Percentiles rank a stretch among this genome's conserved stretches.
phyloP scores from a whole-genome alignment of 805 yeast genomes.

The Cyberlindnera subsufficiens region DNA sequence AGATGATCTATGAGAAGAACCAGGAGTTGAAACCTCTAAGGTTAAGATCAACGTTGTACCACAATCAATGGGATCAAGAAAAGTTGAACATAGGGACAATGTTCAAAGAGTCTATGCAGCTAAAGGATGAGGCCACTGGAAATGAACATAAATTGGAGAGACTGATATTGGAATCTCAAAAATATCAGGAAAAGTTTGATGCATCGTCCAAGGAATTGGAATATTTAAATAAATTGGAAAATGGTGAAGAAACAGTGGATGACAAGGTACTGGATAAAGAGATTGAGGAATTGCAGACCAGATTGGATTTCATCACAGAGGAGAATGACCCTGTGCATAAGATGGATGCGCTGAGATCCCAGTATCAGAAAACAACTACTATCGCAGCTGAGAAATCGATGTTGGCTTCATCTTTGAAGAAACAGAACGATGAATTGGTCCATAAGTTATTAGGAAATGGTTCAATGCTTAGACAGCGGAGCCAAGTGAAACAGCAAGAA shows the following conservation, averaged over 20 bases:
- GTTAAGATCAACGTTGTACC: slow-evolving; percentile 33
- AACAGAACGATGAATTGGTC: slow-evolving; percentile 21
- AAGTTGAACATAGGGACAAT: slow-evolving; percentile 34
- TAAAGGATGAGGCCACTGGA: slow-evolving; percentile 14
- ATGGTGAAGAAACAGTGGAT: slow-evolving; percentile 20
- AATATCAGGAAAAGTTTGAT: slow-evolving; percentile 7
- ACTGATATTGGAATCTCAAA: slow-evolving; percentile 16
- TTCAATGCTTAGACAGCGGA: slow-evolving; percentile 19
- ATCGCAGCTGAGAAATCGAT: slow-evolving; percentile 40
- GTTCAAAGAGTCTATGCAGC: slow-evolving; percentile 27
- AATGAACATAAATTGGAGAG: slow-evolving; percentile 18
- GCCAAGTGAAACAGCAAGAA: slow-evolving; percentile 1
- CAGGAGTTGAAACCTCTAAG: slow-evolving; percentile 24
- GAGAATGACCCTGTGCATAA: background rate
- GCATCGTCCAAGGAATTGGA: slow-evolving; percentile 3
- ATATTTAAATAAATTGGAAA: slow-evolving; percentile 1
- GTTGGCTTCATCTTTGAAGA: slow-evolving; percentile 20
- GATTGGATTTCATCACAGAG: background rate
- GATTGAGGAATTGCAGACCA: slow-evolving; percentile 12
- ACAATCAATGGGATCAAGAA: slow-evolving; percentile 32
- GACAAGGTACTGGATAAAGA: slow-evolving; percentile 30
- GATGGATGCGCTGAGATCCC: background rate
- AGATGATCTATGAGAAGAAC: slow-evolving; percentile 18
- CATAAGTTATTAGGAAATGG: slow-evolving; percentile 31
- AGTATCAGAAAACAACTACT: slow-evolving; percentile 42